A percentile compares a stretch with the other conserved stretches of the same genome.
Evolutionary conservation across 129 eudicot species (phyloP).

Genomic region (Flaveria robusta): DNA sequence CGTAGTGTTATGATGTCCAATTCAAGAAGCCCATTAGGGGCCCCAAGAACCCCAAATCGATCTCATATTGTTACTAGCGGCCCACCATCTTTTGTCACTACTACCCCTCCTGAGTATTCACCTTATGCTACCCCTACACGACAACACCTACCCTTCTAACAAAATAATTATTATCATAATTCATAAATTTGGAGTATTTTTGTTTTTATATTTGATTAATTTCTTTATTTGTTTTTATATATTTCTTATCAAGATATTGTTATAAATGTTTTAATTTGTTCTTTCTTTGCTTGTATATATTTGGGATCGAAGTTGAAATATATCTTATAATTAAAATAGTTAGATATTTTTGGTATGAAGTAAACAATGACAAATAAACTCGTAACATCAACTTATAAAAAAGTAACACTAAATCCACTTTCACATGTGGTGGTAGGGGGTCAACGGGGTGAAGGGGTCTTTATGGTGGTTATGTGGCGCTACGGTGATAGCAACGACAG

Average conservation of each 20-base stretch:
- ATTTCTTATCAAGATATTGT: neutral
- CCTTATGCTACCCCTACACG: constrained; percentile 49
- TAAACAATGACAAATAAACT: too few species aligned
- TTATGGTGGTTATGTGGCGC: too few species aligned
- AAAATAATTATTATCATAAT: neutral
- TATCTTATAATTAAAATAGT: too few species aligned
- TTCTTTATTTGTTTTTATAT: constrained; percentile 21
- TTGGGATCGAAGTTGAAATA: too few species aligned
- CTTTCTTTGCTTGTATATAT: neutral
- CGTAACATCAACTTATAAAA: too few species aligned
- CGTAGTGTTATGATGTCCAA: constrained; percentile 52
- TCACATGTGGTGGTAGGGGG: too few species aligned
- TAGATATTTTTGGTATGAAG: too few species aligned
- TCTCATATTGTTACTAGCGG: constrained; percentile 26
- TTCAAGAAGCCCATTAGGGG: constrained; percentile 44
- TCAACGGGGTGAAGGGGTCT: too few species aligned
- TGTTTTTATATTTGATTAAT: constrained; percentile 19
- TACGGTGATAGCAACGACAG: too few species aligned
- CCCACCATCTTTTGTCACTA: constrained; percentile 59
- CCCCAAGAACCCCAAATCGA: constrained; percentile 46
- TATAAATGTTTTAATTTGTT: neutral
- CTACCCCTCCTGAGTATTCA: constrained; percentile 49
- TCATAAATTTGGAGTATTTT: constrained; percentile 18
- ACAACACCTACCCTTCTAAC: constrained; percentile 59
- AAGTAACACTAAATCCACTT: neutral